A percentile compares a stretch with the other conserved stretches of the same genome.
Conservation (phyloP, 2,329 filamentous ascomycete species). For the Aureobasidium sp. region DNA sequence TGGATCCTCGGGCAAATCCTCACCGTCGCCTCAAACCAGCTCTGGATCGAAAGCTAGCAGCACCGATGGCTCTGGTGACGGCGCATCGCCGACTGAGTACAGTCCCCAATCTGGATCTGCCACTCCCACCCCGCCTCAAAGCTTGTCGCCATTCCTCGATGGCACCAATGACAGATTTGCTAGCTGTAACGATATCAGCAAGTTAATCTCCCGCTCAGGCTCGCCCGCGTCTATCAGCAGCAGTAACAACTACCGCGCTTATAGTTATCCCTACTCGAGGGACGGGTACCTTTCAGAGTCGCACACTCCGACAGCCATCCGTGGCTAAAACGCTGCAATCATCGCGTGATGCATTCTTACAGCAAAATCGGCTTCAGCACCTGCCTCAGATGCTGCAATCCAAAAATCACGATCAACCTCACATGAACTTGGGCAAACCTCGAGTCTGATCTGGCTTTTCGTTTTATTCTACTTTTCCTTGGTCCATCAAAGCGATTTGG, state of each 20-base stretch:
- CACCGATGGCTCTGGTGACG: conserved; percentile 15
- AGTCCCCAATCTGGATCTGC: conserved; percentile 17
- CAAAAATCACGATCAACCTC: neutral
- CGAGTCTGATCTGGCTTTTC: neutral
- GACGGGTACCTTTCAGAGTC: conserved; percentile 31
- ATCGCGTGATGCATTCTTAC: neutral
- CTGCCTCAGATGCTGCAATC: neutral
- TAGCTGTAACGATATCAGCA: conserved; percentile 23
- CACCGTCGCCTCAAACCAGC: conserved; percentile 19
- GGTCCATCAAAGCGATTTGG: conserved; percentile 12
- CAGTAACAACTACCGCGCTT: conserved; percentile 25
- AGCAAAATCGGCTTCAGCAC: neutral
- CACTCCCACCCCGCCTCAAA: conserved; percentile 17
- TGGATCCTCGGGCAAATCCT: conserved; percentile 17
- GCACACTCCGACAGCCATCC: conserved; percentile 30
- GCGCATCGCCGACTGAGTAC: conserved; percentile 12
- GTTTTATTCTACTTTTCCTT: conserved; percentile 7
- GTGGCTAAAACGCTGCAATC: conserved; percentile 22
- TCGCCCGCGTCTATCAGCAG: conserved; percentile 27
- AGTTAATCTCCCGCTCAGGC: conserved; percentile 24
- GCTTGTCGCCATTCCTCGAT: conserved; percentile 23
- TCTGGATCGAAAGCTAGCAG: conserved; percentile 7
- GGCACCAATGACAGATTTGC: conserved; percentile 23
- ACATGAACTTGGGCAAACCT: neutral
- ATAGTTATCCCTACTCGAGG: conserved; percentile 29